Conservation (phyloP, 495 filamentous ascomycete species). For the Hyaloscypha bicolor region DNA sequence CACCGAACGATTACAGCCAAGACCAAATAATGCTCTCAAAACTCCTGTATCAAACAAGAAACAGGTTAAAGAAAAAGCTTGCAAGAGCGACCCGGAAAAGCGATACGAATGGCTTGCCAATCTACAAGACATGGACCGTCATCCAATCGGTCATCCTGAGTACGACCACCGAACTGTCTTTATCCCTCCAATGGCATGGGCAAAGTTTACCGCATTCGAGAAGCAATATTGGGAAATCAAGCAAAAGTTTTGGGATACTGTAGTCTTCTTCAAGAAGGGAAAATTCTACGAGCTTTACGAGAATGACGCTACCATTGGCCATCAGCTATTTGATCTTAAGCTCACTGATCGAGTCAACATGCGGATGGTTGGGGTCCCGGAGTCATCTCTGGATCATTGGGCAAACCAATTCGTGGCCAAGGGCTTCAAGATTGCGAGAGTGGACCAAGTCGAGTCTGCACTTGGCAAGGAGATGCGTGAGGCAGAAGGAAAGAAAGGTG, state of each 20-base stretch:
- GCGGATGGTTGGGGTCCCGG: conserved; percentile 96
- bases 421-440: conserved; percentile 92
- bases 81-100: conserved; percentile 75
- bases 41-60: conserved; percentile 44
- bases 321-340: conserved; percentile 97
- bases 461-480: conserved; percentile 98
- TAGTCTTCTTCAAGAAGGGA: conserved; percentile 99
- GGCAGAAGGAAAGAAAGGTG: conserved; percentile 49
- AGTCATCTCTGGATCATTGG: conserved; percentile 89
- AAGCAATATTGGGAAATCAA: conserved; percentile 99
- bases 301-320: conserved; percentile 95
- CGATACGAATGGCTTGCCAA: conserved; percentile 90
- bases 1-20: conserved; percentile 59
- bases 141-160: conserved; percentile 80
- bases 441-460: conserved; percentile 95
- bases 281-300: conserved; percentile 99
- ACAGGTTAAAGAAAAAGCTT: conserved; percentile 72
- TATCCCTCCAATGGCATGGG: conserved; percentile 77
- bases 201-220: conserved; percentile 88
- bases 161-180: conserved; percentile 92
- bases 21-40: conserved; percentile 43
- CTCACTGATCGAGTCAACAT: conserved; percentile 98
- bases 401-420: conserved; percentile 93
- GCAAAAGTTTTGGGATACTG: conserved; percentile 93
- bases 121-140: conserved; percentile 76